phyloP scores from a whole-genome alignment of 345 rosid genomes.

The Citrus hindsii region DNA sequence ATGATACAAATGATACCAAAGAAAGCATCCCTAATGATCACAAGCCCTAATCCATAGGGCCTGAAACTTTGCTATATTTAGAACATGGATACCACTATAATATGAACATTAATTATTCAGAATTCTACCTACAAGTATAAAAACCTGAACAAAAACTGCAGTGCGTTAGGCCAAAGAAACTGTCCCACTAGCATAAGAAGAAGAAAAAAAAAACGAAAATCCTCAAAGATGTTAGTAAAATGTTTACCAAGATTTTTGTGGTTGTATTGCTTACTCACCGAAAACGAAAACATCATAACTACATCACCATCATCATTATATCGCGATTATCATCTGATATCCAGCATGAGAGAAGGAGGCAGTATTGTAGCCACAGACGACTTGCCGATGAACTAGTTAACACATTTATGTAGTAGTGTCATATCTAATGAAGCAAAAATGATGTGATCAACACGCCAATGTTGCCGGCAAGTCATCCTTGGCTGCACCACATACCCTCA shows the following conservation, averaged over 20 bases:
- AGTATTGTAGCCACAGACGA: constrained; percentile 51
- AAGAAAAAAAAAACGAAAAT: not conserved
- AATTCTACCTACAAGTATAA: not conserved
- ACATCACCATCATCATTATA: not conserved
- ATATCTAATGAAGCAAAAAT: not conserved
- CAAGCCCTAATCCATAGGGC: not conserved
- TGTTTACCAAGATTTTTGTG: not conserved
- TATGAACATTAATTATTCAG: not conserved
- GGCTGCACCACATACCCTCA: constrained; percentile 52
- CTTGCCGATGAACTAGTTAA: constrained; percentile 40
- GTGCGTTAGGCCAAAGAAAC: not conserved
- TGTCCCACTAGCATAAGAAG: not conserved
- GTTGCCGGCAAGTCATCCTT: constrained; percentile 86
- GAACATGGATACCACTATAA: not conserved
- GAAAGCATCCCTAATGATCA: not conserved
- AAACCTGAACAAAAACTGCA: not conserved
- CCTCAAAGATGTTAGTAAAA: not conserved
- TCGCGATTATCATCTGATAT: constrained; percentile 35
- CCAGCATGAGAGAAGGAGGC: constrained; percentile 60
- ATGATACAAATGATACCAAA: not conserved
- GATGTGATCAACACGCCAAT: not conserved
- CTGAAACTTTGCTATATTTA: not conserved
- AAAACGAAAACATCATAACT: not conserved
- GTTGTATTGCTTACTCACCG: not conserved
- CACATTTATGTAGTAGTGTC: not conserved